Evolutionary conservation across 1,284 basidiomycete species (phyloP), one percentile per base, ranked within the genome.

Genomic region (Ceratobasidium theobromae): DNA sequence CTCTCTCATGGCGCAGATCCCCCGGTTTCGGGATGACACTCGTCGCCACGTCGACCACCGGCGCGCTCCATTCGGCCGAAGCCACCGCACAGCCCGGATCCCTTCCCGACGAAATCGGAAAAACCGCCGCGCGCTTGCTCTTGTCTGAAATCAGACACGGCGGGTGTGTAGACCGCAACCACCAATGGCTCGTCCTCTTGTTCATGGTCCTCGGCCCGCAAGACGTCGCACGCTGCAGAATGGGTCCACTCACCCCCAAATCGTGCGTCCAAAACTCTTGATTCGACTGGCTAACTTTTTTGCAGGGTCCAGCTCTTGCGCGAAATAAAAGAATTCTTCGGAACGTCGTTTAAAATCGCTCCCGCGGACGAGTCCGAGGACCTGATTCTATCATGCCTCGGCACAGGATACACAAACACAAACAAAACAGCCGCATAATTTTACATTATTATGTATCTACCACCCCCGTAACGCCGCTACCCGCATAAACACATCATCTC

Each of bases 191-290:
- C n/a, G 87, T 94, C 0, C 79, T 98, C 27, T 77, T 96, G 25
- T 82, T 96, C 80, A 96, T 99, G 93, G 89, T 93, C 1, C 80
- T 98, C 8, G 95, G 96, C 5, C 95, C 93, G 69, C 95, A 98
- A 75, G 97, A 99, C 74, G 94, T 99, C 1, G 92, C 94, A 0
- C 85, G 89, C 69, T 93, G 92, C 77, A 81, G 86, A 64, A 89
- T 99, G 84, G 86, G 90, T 6, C 84, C 87, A 69, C 86, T 95
- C 5, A 93, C 91, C 3, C 76, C 84, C 16, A 82, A 90, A 75
- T 90, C 91, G 93, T 94, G 71, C 77, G 90, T 85, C 1, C 64
- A 21, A 67, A 72, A 52, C 74, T 67, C 51, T 55, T 69, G 16
- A 49, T 27, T 46, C 23, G 28, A 53, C 2, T 71, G 45, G 55